phyloP scores from a whole-genome alignment of 805 yeast species.

The Cyberlindnera bimundalis region DNA sequence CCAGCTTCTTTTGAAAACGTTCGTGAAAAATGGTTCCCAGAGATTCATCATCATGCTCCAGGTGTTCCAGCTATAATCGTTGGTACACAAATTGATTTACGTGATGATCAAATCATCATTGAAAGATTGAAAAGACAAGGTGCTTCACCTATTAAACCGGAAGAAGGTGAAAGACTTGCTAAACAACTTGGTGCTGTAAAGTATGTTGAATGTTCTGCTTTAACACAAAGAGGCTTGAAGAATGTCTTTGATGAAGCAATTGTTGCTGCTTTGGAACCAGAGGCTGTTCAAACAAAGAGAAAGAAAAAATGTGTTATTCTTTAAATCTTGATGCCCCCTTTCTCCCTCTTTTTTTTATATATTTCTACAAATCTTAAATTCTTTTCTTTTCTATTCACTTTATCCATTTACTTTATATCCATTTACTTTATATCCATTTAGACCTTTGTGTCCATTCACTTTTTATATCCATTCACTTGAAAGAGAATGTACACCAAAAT shows the following conservation, averaged over 20 bases:
- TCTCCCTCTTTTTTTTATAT: neutral
- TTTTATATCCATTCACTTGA: no score
- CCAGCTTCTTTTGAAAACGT: slow-evolving; percentile 98
- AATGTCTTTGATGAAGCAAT: slow-evolving; percentile 99
- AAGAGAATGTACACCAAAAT: no score
- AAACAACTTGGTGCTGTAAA: slow-evolving; percentile 93
- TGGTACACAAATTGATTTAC: slow-evolving; percentile 93
- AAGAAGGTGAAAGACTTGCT: slow-evolving; percentile 89
- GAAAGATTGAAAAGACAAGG: slow-evolving; percentile 90
- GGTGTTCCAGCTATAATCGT: slow-evolving; percentile 96
- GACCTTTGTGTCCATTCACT: no score
- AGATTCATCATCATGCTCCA: slow-evolving; percentile 97
- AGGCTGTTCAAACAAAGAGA: slow-evolving; percentile 75
- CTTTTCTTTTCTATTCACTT: neutral
- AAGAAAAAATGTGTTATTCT: slow-evolving; percentile 79
- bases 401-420: no score
- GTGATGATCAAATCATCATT: slow-evolving; percentile 88
- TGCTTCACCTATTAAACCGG: slow-evolving; percentile 78
- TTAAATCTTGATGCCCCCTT: no score
- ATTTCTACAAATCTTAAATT: neutral
- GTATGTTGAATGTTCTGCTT: slow-evolving; percentile 96
- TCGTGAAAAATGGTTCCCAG: slow-evolving; percentile 98
- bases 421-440: no score
- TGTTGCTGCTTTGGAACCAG: slow-evolving; percentile 97
- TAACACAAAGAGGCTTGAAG: slow-evolving; percentile 94